Evolutionary conservation across 768 basidiomycete genomes (phyloP).

Genomic region (Termitomyces sp.): DNA sequence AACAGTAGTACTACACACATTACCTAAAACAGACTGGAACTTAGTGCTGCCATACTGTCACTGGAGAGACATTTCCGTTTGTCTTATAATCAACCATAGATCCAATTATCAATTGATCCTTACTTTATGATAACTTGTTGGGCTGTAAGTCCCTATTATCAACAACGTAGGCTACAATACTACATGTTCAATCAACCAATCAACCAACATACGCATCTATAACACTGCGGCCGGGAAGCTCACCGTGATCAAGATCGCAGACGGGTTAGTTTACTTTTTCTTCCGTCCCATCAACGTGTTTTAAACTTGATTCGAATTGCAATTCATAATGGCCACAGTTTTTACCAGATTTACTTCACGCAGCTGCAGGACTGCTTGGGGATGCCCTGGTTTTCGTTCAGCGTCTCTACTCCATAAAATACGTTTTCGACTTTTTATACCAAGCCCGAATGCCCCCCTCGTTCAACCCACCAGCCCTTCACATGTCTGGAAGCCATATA

Average conservation of each 20-base stretch:
- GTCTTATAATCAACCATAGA: too few relatives aligned
- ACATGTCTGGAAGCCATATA: constrained; percentile 4
- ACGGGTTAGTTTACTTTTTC: background rate
- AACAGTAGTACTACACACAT: too few relatives aligned
- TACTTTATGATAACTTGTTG: background rate
- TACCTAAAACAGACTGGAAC: too few relatives aligned
- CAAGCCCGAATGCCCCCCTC: background rate
- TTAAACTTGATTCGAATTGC: background rate
- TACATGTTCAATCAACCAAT: background rate
- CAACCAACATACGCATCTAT: background rate
- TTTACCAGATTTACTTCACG: constrained; percentile 3
- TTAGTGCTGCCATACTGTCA: too few relatives aligned
- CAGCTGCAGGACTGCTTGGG: background rate
- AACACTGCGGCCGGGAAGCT: background rate
- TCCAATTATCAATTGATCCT: too few relatives aligned
- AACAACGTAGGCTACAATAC: background rate
- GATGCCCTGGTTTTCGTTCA: background rate
- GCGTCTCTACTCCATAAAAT: constrained; percentile 2
- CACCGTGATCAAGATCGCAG: background rate
- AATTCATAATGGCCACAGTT: background rate
- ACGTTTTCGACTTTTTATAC: constrained; percentile 5
- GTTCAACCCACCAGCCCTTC: background rate
- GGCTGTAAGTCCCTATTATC: background rate
- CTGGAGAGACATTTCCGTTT: too few relatives aligned
- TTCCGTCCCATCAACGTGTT: background rate